These are phyloP conservation scores for Malassezia equina DNA, from an alignment of 1,284 basidiomycete species.

Conservation along the genomic window DNA sequence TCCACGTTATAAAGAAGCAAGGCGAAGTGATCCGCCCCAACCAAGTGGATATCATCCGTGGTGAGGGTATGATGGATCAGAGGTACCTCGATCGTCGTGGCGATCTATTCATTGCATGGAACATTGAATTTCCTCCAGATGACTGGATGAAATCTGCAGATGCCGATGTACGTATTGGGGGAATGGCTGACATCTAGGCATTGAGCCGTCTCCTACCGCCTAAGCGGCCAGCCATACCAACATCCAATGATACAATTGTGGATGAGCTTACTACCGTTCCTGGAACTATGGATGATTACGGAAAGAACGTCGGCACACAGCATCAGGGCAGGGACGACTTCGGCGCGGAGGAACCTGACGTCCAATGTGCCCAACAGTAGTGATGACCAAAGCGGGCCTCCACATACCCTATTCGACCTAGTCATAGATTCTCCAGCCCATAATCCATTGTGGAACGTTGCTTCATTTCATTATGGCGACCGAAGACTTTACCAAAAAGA, in stretches of 20 bases:
- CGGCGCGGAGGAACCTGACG: constrained; percentile 25
- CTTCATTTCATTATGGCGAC: background rate
- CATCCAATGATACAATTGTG: constrained; percentile 17
- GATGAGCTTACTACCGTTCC: constrained; percentile 21
- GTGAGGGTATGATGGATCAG: constrained; percentile 37
- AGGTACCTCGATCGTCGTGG: constrained; percentile 29
- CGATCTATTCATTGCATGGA: constrained; percentile 37
- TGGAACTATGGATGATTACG: constrained; percentile 15
- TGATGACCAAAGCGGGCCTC: background rate
- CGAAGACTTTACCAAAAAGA: constrained; percentile 43
- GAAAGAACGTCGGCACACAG: constrained; percentile 22
- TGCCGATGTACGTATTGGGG: constrained; percentile 15
- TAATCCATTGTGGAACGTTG: background rate
- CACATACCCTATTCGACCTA: constrained; percentile 3
- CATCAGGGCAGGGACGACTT: constrained; percentile 27
- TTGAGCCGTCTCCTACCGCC: constrained; percentile 25
- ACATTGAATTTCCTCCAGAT: constrained; percentile 40
- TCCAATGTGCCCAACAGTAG: constrained; percentile 34
- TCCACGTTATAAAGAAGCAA: constrained; percentile 21
- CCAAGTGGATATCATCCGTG: constrained; percentile 30
- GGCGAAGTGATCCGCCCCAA: constrained; percentile 32
- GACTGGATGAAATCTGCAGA: constrained; percentile 17
- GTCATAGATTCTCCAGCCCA: constrained; percentile 2
- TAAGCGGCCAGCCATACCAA: constrained; percentile 22
- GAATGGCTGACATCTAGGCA: constrained; percentile 15